A percentile compares a stretch with the other conserved stretches of the same genome.
These are phyloP conservation scores for Macrophomina tecta DNA, from an alignment of 2,329 filamentous ascomycete species.

Conservation along the genomic window DNA sequence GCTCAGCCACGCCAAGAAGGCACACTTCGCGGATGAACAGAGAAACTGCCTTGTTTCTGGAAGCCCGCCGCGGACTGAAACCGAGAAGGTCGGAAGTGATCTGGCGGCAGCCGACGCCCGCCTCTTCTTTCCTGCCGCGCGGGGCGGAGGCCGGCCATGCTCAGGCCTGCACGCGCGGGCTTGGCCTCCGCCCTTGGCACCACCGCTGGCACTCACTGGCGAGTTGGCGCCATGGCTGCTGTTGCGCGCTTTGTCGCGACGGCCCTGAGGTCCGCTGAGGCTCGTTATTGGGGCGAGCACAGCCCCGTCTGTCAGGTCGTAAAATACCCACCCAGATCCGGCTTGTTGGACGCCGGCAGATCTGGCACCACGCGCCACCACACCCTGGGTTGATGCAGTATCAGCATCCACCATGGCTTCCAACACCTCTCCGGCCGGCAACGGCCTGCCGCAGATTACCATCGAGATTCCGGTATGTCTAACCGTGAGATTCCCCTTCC, in stretches of 20 bases:
- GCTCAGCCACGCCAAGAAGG: slow-evolving; percentile 12
- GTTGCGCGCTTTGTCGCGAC: neutral
- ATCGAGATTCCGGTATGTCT: slow-evolving; percentile 15
- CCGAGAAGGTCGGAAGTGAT: neutral
- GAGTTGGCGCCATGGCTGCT: slow-evolving; percentile 10
- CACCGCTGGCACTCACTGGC: neutral
- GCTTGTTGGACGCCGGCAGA: neutral
- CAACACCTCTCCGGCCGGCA: neutral
- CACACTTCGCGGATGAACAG: neutral
- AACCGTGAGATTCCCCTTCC: neutral
- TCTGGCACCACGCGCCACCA: slow-evolving; percentile 9
- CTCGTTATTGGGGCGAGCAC: slow-evolving; percentile 13
- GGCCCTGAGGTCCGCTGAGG: neutral
- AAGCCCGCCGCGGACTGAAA: neutral
- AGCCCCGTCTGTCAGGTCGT: neutral
- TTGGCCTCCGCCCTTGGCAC: slow-evolving; percentile 24
- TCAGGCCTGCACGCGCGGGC: slow-evolving; percentile 14
- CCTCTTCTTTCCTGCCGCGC: neutral
- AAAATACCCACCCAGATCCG: slow-evolving; percentile 2
- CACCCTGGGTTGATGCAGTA: neutral
- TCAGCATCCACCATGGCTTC: neutral
- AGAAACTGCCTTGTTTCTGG: slow-evolving; percentile 4
- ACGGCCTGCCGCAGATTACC: slow-evolving; percentile 17
- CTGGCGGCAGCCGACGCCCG: neutral
- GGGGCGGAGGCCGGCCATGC: slow-evolving; percentile 1